Conservation (phyloP, 2,329 filamentous ascomycete species). For the Xylariaceae sp. region DNA sequence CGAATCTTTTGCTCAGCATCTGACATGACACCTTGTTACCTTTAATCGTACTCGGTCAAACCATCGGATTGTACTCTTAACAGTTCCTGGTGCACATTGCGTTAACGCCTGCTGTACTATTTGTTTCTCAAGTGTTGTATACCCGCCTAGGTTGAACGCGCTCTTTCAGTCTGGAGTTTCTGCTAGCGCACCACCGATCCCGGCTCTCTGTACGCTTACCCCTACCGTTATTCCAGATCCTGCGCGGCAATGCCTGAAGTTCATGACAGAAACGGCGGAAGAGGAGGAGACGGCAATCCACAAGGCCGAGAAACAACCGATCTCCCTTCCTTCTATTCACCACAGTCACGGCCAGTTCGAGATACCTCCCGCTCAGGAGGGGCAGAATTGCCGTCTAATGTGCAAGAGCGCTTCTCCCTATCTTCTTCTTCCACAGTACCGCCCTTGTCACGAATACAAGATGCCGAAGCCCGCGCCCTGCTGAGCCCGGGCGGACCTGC, state of each 20-base stretch:
- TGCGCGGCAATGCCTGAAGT: slow-evolving; percentile 10
- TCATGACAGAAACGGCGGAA: slow-evolving; percentile 1
- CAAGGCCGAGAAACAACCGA: slow-evolving; percentile 29
- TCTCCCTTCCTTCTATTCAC: slow-evolving; percentile 45
- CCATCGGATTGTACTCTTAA: no score
- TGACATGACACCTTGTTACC: no score
- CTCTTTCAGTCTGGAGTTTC: no score
- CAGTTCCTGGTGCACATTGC: no score
- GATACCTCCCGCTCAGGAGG: slow-evolving; percentile 14
- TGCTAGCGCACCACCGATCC: not conserved
- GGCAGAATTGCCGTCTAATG: slow-evolving; percentile 11
- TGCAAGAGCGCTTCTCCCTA: slow-evolving; percentile 35
- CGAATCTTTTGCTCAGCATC: no score
- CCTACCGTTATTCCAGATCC: not conserved
- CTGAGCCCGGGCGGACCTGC: slow-evolving; percentile 5
- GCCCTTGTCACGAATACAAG: slow-evolving; percentile 16
- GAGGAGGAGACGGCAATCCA: not conserved
- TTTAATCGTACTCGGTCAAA: no score
- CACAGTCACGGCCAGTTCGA: slow-evolving; percentile 29
- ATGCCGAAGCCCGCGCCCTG: slow-evolving; percentile 4
- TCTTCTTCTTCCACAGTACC: slow-evolving; percentile 26
- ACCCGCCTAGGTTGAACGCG: no score
- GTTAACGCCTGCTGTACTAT: not conserved
- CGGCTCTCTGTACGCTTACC: not conserved
- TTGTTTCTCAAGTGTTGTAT: not conserved